A percentile compares a stretch with the other conserved stretches of the same genome.
These are phyloP conservation scores for Eucalyptus pumila DNA, from an alignment of 345 rosid species.

Conservation along the genomic window DNA sequence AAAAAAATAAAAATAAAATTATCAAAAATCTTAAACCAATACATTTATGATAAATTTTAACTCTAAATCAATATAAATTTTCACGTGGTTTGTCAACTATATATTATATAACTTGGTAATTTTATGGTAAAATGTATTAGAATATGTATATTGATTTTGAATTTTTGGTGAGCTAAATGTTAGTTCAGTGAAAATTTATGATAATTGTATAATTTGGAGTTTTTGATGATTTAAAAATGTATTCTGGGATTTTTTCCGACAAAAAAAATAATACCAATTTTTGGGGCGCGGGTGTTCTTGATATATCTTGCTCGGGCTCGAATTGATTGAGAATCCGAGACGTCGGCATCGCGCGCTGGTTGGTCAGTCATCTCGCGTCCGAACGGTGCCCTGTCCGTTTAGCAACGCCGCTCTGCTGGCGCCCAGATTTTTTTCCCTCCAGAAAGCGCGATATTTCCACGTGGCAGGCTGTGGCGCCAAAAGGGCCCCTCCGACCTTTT, in stretches of 20 bases:
- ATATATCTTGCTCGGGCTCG: background rate
- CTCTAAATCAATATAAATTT: too few relatives aligned
- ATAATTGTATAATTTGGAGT: too few relatives aligned
- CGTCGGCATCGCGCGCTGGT: background rate
- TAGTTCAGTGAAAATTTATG: accelerated
- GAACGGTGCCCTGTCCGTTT: background rate
- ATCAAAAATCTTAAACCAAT: too few relatives aligned
- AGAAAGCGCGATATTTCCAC: background rate
- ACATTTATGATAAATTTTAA: too few relatives aligned
- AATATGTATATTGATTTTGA: accelerated
- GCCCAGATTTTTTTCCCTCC: background rate
- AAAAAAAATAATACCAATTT: too few relatives aligned
- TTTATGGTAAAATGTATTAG: too few relatives aligned
- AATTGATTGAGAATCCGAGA: background rate
- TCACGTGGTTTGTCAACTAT: too few relatives aligned
- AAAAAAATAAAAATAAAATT: too few relatives aligned
- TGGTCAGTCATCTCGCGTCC: background rate
- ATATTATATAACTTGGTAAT: too few relatives aligned
- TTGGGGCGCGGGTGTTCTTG: background rate
- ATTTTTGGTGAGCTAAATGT: too few relatives aligned
- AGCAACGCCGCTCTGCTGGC: background rate
- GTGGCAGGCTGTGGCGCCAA: background rate
- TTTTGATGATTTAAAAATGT: background rate
- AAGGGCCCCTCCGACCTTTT: background rate
- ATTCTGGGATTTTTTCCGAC: too few relatives aligned